Conservation (phyloP, 2,329 filamentous ascomycete genomes). For the Sporothrix pseudoabietina region DNA sequence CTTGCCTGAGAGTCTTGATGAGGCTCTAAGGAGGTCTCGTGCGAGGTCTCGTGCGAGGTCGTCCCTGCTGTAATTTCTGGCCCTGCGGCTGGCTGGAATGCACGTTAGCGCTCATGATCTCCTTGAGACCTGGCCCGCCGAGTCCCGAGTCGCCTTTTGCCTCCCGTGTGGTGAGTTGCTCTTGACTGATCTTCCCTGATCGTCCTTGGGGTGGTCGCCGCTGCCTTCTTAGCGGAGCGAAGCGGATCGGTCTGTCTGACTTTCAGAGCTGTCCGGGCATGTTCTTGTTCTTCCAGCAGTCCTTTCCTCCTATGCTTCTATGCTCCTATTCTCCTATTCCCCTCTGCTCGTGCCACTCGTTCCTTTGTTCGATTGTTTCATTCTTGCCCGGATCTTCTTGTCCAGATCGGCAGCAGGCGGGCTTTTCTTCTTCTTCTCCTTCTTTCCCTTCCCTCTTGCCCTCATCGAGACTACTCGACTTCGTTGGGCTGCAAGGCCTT, state of each 20-base stretch:
- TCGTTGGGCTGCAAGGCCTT: neutral
- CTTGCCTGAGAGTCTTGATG: neutral
- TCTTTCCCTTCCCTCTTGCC: neutral
- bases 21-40: neutral
- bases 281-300: neutral
- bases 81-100: constrained; percentile 18
- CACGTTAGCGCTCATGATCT: constrained; percentile 16
- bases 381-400: neutral
- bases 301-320: neutral
- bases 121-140: neutral
- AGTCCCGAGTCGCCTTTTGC: neutral
- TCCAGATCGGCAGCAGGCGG: neutral
- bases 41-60: neutral
- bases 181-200: neutral
- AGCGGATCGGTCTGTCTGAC: neutral
- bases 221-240: neutral
- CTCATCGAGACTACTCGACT: neutral
- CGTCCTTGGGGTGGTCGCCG: constrained; percentile 8
- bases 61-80: neutral
- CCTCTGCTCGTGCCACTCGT: neutral
- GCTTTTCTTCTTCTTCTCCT: neutral
- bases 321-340: neutral
- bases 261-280: neutral
- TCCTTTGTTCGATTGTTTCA: neutral
- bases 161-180: neutral